Evolutionary conservation across 176 grass and related monocot genomes (phyloP).

Genomic region (Microstegium vimineum): DNA sequence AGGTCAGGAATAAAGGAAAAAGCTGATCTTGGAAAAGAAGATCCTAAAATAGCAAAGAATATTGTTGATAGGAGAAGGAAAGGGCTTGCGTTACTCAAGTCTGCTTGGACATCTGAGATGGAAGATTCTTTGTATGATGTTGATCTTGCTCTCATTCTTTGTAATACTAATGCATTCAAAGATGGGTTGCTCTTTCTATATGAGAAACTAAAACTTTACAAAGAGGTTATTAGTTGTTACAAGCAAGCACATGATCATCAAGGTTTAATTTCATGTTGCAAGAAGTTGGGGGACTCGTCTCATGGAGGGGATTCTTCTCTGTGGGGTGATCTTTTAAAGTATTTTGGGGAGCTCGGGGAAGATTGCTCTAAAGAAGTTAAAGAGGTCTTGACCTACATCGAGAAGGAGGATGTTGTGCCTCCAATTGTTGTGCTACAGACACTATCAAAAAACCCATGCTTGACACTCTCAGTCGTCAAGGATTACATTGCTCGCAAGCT

Average conservation of each 20-base stretch:
- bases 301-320: conserved; percentile 83
- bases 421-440: conserved; percentile 89
- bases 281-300: conserved; percentile 86
- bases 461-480: conserved; percentile 89
- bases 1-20: conserved; percentile 42
- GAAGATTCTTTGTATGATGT: conserved; percentile 86
- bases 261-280: conserved; percentile 94
- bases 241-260: conserved; percentile 93
- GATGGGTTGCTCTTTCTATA: conserved; percentile 89
- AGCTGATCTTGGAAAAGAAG: conserved; percentile 33
- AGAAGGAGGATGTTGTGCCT: conserved; percentile 90
- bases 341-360: conserved; percentile 88
- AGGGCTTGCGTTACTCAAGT: conserved; percentile 79
- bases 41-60: conserved; percentile 40
- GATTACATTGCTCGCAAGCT: conserved; percentile 95
- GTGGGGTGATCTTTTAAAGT: conserved; percentile 92
- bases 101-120: conserved; percentile 80
- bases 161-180: conserved; percentile 86
- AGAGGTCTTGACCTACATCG: conserved; percentile 89
- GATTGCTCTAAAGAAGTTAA: conserved; percentile 98
- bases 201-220: conserved; percentile 92
- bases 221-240: conserved; percentile 96
- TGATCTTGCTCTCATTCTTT: conserved; percentile 88
- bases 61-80: conserved; percentile 66
- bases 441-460: conserved; percentile 77